These are phyloP conservation scores for Pichia paraexigua DNA, from an alignment of 805 yeast genomes.

Conservation along the genomic window DNA sequence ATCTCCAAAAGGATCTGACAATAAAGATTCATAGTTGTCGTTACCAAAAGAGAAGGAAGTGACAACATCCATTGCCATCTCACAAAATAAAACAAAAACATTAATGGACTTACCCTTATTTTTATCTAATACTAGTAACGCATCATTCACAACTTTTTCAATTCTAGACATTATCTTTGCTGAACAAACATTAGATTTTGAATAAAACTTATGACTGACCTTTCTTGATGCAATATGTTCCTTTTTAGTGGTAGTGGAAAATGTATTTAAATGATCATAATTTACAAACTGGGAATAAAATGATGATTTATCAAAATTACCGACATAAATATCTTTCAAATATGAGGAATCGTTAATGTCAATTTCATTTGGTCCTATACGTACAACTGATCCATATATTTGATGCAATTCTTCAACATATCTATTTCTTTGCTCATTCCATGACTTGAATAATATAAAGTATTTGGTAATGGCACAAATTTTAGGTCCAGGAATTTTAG, in stretches of 20 bases:
- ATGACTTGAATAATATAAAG: conserved; percentile 34
- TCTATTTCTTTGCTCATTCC: conserved; percentile 42
- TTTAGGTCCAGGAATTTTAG: conserved; percentile 52
- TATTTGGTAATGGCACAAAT: conserved; percentile 38
- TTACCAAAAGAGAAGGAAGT: conserved; percentile 53
- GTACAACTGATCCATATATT: conserved; percentile 53
- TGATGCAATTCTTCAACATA: conserved; percentile 43
- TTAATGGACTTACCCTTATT: conserved; percentile 33
- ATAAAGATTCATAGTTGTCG: conserved; percentile 36
- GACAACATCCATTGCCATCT: conserved; percentile 65
- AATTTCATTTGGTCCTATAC: conserved; percentile 54
- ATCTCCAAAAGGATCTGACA: conserved; percentile 30
- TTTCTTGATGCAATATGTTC: conserved; percentile 39
- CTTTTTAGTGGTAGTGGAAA: conserved; percentile 44
- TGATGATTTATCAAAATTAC: conserved; percentile 45
- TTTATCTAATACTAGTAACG: conserved; percentile 19
- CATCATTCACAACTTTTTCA: conserved; percentile 26
- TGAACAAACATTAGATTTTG: conserved; percentile 35
- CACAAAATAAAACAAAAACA: conserved; percentile 55
- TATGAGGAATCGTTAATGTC: conserved; percentile 46
- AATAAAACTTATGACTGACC: conserved; percentile 34
- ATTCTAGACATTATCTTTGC: conserved; percentile 28
- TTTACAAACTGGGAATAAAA: conserved; percentile 56
- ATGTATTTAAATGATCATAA: conserved; percentile 52
- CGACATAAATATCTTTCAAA: conserved; percentile 48